Evolutionary conservation across 345 rosid species (phyloP).

Genomic region (Syzygium aqueum): DNA sequence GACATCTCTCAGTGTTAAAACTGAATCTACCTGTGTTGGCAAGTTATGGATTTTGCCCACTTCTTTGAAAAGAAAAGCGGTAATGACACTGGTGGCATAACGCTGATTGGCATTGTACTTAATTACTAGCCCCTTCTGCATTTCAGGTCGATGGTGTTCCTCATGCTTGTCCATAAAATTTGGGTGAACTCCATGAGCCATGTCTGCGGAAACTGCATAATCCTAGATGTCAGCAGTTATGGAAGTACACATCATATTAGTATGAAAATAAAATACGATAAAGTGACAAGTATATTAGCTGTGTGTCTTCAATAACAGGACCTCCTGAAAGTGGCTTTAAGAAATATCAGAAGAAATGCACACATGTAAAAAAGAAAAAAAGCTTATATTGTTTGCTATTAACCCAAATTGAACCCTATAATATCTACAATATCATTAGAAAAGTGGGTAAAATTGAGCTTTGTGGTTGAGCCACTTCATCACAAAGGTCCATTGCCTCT

Average conservation of each 20-base stretch:
- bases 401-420: not conserved
- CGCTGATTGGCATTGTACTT: conserved; percentile 96
- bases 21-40: conserved; percentile 69
- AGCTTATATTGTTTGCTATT: not conserved
- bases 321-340: not conserved
- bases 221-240: not conserved
- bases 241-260: not conserved
- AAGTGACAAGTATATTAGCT: not conserved
- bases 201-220: conserved; percentile 73
- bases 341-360: not conserved
- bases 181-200: conserved; percentile 98
- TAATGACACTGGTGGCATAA: conserved; percentile 85
- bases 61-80: conserved; percentile 90
- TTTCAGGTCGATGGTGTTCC: conserved; percentile 82
- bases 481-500: not conserved
- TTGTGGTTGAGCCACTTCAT: not conserved
- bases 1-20: not conserved
- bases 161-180: conserved; percentile 85
- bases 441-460: not conserved
- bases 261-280: not conserved
- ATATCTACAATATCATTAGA: not conserved
- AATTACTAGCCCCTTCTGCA: conserved; percentile 86
- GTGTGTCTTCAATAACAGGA: not conserved
- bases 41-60: conserved; percentile 67
- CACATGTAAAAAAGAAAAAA: not conserved